Conservation (phyloP, 106 monocot genomes). For the Alisma plantagoaquatica region DNA sequence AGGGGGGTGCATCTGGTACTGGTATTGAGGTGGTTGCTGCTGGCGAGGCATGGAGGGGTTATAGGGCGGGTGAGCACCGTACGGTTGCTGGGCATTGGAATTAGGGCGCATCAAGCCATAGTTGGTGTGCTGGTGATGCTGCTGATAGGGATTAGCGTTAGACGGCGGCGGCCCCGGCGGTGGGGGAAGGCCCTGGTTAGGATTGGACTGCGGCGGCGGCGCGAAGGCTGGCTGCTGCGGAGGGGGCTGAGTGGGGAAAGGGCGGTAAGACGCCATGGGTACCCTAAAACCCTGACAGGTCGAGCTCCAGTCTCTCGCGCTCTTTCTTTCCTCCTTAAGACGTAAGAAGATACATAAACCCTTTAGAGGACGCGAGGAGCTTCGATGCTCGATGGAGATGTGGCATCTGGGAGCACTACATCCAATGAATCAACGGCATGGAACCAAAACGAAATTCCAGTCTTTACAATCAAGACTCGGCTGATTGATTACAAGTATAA, state of each 20-base stretch:
- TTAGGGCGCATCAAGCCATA: neutral
- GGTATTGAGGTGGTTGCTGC: conserved; percentile 6
- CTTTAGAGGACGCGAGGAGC: no score
- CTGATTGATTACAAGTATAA: no score
- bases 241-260: conserved; percentile 8
- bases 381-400: no score
- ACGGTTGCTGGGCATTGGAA: conserved; percentile 3
- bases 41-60: neutral
- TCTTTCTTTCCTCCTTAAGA: no score
- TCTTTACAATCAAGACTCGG: no score
- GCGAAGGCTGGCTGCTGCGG: no score
- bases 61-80: neutral
- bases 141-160: conserved; percentile 14
- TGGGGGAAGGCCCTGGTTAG: conserved; percentile 6
- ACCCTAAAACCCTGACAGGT: no score
- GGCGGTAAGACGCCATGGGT: conserved; percentile 22
- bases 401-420: no score
- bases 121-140: conserved; percentile 4
- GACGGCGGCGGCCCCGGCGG: conserved; percentile 5
- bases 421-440: no score
- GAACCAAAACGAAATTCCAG: no score
- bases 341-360: no score
- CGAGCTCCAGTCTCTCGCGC: no score
- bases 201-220: conserved; percentile 8
- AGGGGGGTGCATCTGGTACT: conserved; percentile 9